phyloP scores from a whole-genome alignment of 345 rosid species.

The Euphorbia pulcherrima region DNA sequence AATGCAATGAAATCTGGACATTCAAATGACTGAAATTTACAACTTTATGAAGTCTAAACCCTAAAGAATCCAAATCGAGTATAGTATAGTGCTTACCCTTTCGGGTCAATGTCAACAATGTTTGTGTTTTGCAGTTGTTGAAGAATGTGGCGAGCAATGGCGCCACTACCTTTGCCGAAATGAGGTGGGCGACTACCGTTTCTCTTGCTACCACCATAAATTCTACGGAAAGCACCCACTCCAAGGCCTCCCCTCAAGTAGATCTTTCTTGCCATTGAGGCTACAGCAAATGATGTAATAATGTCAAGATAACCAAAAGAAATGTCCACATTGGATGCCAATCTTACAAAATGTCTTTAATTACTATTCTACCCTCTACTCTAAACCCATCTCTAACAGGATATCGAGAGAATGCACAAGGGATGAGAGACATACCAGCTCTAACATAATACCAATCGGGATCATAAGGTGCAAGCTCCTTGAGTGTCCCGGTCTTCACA shows the following conservation, averaged over 20 bases:
- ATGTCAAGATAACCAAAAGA: background rate
- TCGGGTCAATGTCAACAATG: too few species aligned
- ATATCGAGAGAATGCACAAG: background rate
- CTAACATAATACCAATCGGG: conserved; percentile 85
- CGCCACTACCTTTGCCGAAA: conserved; percentile 83
- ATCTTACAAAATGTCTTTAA: too few species aligned
- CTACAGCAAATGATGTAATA: conserved; percentile 28
- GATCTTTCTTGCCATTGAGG: too few species aligned
- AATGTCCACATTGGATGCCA: background rate
- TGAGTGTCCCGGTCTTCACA: conserved; percentile 63
- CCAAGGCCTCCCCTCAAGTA: too few species aligned
- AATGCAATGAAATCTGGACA: too few species aligned
- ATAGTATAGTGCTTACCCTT: conserved; percentile 35
- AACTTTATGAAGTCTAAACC: too few species aligned
- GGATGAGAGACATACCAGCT: conserved; percentile 37
- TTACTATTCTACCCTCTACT: too few species aligned
- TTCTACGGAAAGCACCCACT: conserved; percentile 81
- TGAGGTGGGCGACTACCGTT: conserved; percentile 81
- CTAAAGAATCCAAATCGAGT: too few species aligned
- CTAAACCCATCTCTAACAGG: too few species aligned
- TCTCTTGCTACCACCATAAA: conserved; percentile 84
- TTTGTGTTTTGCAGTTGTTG: conserved; percentile 66
- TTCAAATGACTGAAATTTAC: too few species aligned
- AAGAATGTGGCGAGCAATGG: conserved; percentile 76
- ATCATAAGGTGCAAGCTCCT: conserved; percentile 94